A percentile compares a stretch with the other conserved stretches of the same genome.
phyloP scores from a whole-genome alignment of 1,284 basidiomycete genomes.

The Tilletia setariae region DNA sequence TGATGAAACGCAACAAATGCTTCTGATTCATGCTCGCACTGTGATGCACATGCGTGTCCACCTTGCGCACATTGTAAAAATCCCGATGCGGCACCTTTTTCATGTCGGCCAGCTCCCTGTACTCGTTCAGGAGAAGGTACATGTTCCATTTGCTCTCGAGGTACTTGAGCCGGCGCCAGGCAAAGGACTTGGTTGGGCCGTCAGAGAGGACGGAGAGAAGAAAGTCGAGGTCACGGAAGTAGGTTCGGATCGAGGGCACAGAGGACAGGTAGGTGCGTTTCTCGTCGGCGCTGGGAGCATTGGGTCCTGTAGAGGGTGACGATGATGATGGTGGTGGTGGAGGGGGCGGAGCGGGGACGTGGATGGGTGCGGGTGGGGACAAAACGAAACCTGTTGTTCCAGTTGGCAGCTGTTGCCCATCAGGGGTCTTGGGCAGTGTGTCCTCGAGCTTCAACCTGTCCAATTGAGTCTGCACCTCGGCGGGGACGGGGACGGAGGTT shows the following conservation, averaged over 20 bases:
- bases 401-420: background rate
- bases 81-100: slow-evolving; percentile 70
- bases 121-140: slow-evolving; percentile 88
- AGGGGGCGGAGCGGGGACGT: too few relatives aligned
- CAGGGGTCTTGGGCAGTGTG: background rate
- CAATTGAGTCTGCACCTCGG: background rate
- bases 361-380: background rate
- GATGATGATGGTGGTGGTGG: background rate
- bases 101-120: slow-evolving; percentile 92
- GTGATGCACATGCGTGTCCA: slow-evolving; percentile 98
- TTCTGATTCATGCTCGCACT: slow-evolving; percentile 99
- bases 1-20: slow-evolving; percentile 98
- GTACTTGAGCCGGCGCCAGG: slow-evolving; percentile 87
- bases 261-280: slow-evolving; percentile 64
- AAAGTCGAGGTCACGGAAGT: slow-evolving; percentile 94
- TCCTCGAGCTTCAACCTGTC: background rate
- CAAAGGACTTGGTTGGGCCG: slow-evolving; percentile 93
- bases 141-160: slow-evolving; percentile 93
- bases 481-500: background rate
- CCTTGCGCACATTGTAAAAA: slow-evolving; percentile 95
- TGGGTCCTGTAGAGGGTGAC: background rate
- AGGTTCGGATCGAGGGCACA: slow-evolving; percentile 84
- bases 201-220: slow-evolving; percentile 67
- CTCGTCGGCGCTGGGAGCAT: background rate
- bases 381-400: too few relatives aligned